Percentiles rank a stretch among this genome's conserved stretches.
These are phyloP conservation scores for Leucogyrophana mollusca DNA, from an alignment of 768 basidiomycete species.

Conservation along the genomic window DNA sequence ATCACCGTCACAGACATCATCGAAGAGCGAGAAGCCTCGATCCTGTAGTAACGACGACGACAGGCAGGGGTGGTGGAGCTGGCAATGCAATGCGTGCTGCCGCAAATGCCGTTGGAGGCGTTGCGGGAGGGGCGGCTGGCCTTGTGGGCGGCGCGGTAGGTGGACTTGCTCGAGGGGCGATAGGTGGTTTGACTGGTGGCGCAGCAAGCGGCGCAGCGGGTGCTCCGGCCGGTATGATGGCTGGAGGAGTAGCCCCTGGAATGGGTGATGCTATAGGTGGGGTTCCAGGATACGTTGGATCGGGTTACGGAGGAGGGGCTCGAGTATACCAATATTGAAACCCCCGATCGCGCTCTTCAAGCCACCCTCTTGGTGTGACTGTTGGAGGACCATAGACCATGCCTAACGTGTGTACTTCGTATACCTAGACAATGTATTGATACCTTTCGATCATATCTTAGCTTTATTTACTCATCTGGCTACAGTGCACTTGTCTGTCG, in stretches of 20 bases:
- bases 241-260: background rate
- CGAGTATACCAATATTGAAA: conserved; percentile 3
- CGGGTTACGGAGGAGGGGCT: conserved; percentile 2
- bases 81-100: background rate
- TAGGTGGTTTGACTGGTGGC: background rate
- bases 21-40: conserved; percentile 5
- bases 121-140: conserved; percentile 3
- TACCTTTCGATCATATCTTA: no score
- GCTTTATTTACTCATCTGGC: no score
- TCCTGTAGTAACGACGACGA: background rate
- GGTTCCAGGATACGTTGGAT: background rate
- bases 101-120: background rate
- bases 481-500: background rate
- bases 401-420: no score
- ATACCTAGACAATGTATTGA: no score
- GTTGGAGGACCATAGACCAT: no score
- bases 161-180: conserved; percentile 3
- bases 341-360: background rate
- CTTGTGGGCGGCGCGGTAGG: conserved; percentile 4
- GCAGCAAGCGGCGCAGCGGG: background rate
- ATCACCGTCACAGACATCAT: background rate
- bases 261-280: background rate
- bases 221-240: background rate
- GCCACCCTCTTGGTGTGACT: no score
- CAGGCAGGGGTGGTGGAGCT: background rate